phyloP scores from a whole-genome alignment of 345 rosid genomes.

The Acer saccharum region DNA sequence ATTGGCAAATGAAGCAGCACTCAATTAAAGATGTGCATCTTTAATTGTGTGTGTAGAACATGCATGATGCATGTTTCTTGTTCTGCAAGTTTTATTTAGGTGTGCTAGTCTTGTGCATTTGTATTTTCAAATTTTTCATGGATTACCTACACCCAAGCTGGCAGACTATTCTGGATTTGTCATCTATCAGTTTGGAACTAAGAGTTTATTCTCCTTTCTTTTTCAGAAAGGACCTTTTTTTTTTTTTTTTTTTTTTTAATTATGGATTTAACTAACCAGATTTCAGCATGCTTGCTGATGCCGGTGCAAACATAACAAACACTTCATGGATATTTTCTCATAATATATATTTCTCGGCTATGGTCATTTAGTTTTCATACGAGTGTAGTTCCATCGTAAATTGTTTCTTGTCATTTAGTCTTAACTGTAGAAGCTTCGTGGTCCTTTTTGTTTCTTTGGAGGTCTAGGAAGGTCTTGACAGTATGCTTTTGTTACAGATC shows the following conservation, averaged over 20 bases:
- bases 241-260: neutral
- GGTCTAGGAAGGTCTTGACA: slow-evolving; percentile 16
- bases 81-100: neutral
- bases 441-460: neutral
- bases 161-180: neutral
- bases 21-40: neutral
- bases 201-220: neutral
- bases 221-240: too few species aligned
- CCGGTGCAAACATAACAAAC: neutral
- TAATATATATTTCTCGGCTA: neutral
- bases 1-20: neutral
- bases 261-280: neutral
- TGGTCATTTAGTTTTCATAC: neutral
- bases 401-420: neutral
- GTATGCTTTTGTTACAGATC: slow-evolving; percentile 53
- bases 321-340: neutral
- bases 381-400: neutral
- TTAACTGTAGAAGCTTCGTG: neutral
- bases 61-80: neutral
- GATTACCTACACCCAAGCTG: neutral
- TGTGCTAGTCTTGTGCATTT: neutral
- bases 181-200: slow-evolving; percentile 1
- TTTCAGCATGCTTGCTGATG: neutral
- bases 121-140: too few species aligned
- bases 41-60: neutral